Conservation (phyloP, 108 stramenopile species). For the Cyclotella atomus region DNA sequence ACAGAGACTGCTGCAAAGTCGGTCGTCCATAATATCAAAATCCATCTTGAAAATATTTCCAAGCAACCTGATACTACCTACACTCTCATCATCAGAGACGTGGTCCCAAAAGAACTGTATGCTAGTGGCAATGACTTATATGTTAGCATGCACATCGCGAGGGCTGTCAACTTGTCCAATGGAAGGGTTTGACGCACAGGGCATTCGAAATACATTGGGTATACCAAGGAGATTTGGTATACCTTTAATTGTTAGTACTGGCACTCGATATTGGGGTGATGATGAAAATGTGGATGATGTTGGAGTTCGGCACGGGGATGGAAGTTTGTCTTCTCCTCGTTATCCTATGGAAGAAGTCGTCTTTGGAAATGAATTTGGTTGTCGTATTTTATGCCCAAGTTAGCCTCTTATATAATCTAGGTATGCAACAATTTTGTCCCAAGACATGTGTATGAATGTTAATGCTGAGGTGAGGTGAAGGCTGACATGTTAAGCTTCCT, state of each 20-base stretch:
- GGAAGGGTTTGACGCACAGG: constrained; percentile 81
- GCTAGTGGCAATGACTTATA: constrained; percentile 90
- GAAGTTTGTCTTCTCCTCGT: constrained; percentile 42
- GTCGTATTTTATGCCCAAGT: background rate
- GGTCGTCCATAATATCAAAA: constrained; percentile 27
- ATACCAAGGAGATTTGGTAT: constrained; percentile 70
- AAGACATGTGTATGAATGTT: too few relatives aligned
- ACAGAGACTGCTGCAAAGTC: background rate
- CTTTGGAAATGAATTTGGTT: constrained; percentile 58
- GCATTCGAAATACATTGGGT: constrained; percentile 63
- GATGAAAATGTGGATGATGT: constrained; percentile 62
- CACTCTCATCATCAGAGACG: constrained; percentile 72
- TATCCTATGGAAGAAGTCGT: constrained; percentile 63
- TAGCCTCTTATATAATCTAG: too few relatives aligned
- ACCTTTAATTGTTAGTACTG: constrained; percentile 76
- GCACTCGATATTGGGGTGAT: constrained; percentile 44
- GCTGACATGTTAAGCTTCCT: too few relatives aligned
- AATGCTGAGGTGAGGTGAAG: too few relatives aligned
- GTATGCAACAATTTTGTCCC: too few relatives aligned
- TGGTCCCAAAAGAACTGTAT: constrained; percentile 93
- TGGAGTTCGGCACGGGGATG: constrained; percentile 62
- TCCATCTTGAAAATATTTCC: constrained; percentile 18
- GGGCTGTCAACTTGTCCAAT: constrained; percentile 89
- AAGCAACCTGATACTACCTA: constrained; percentile 61
- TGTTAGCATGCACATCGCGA: constrained; percentile 81